A percentile compares a stretch with the other conserved stretches of the same genome.
These are phyloP conservation scores for Tetracentron sinense DNA, from an alignment of 164 flowering plant genomes.

Conservation along the genomic window DNA sequence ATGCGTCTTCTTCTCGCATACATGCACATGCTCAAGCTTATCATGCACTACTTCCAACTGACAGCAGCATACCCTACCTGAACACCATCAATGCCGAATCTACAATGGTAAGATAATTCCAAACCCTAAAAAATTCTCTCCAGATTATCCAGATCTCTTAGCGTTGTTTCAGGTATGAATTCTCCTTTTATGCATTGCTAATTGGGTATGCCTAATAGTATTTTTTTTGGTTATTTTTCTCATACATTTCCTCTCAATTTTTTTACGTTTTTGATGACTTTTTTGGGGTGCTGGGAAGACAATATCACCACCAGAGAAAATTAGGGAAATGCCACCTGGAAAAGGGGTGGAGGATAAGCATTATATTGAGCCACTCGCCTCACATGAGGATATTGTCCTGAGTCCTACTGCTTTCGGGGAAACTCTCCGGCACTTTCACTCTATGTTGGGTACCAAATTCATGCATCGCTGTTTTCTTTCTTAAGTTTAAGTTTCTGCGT, in stretches of 20 bases:
- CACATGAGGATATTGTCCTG: slow-evolving; percentile 42
- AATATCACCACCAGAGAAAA: not conserved
- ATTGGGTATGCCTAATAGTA: no score
- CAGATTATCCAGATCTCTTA: no score
- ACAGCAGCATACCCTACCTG: no score
- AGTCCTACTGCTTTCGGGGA: slow-evolving; percentile 44
- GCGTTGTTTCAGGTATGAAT: no score
- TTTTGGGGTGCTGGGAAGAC: not conserved
- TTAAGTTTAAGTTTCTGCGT: not conserved
- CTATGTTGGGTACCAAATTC: slow-evolving; percentile 43
- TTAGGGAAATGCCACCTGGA: slow-evolving; percentile 3
- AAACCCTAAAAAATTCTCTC: no score
- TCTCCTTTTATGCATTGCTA: no score
- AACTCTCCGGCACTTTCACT: slow-evolving; percentile 49
- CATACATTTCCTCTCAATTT: not conserved
- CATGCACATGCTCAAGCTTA: no score
- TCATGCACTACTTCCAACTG: no score
- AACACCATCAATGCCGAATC: no score
- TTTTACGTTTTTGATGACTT: not conserved
- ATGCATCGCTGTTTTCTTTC: slow-evolving; percentile 25
- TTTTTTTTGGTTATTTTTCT: not conserved
- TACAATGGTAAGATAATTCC: no score
- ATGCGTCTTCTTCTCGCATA: no score
- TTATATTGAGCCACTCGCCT: slow-evolving; percentile 40
- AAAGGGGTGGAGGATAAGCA: slow-evolving; percentile 19